These are phyloP conservation scores for Cercospora sesami DNA, from an alignment of 2,329 filamentous ascomycete genomes.

Conservation along the genomic window DNA sequence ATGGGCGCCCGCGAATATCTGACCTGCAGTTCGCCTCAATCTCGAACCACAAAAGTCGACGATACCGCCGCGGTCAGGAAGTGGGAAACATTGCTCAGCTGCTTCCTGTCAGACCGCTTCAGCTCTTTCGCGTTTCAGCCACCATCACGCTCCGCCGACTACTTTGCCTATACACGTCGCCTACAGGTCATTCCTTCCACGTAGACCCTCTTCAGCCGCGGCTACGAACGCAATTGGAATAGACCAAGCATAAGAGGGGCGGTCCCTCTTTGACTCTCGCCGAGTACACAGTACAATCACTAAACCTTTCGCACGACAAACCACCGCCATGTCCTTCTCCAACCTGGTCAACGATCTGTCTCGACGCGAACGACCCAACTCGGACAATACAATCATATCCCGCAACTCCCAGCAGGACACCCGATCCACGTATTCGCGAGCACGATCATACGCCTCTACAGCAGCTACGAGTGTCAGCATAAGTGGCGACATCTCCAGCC, in stretches of 20 bases:
- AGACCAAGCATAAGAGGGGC: conserved; percentile 17
- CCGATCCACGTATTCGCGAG: conserved; percentile 50
- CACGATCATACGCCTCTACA: conserved; percentile 53
- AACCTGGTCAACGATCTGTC: conserved; percentile 55
- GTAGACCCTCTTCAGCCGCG: conserved; percentile 13
- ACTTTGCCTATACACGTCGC: not conserved
- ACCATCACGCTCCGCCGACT: not conserved
- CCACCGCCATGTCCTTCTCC: conserved; percentile 53
- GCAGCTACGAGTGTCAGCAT: conserved; percentile 56
- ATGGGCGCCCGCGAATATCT: not conserved
- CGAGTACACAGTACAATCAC: not conserved
- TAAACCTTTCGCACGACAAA: not conserved
- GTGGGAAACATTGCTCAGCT: conserved; percentile 1
- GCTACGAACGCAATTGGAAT: conserved; percentile 15
- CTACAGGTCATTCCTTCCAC: not conserved
- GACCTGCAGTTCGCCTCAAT: conserved; percentile 11
- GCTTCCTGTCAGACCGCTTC: not conserved
- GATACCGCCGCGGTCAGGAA: not conserved
- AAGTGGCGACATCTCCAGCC: conserved; percentile 53
- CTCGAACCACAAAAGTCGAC: conserved; percentile 8
- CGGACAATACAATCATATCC: conserved; percentile 47
- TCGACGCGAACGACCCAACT: conserved; percentile 47
- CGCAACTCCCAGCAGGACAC: conserved; percentile 43
- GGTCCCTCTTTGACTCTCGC: not conserved
- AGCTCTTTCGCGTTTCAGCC: not conserved